Evolutionary conservation across 805 yeast genomes (phyloP).

Genomic region (Schizosaccharomyces cryophilus): DNA sequence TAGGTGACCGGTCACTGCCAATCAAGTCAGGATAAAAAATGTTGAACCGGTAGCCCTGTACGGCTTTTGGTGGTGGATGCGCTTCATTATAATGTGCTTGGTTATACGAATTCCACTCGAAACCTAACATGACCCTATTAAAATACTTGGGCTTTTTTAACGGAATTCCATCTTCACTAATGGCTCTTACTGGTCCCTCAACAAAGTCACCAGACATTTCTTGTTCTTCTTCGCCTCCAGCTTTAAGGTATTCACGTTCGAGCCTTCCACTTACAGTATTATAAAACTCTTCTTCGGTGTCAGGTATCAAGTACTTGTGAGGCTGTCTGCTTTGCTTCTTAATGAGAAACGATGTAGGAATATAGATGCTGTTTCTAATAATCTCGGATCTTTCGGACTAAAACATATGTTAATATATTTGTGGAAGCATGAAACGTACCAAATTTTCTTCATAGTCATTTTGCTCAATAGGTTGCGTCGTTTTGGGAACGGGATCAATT

Average conservation of each 20-base stretch:
- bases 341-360: neutral
- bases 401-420: neutral
- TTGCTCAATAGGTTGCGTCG: neutral
- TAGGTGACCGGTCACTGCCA: conserved; percentile 11
- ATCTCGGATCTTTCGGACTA: neutral
- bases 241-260: neutral
- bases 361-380: neutral
- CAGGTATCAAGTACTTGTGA: neutral
- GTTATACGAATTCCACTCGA: conserved; percentile 17
- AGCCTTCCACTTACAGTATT: conserved; percentile 4
- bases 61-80: conserved; percentile 17
- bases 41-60: conserved; percentile 17
- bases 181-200: neutral
- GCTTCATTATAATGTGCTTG: conserved; percentile 14
- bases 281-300: conserved; percentile 8
- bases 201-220: neutral
- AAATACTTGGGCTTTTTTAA: conserved; percentile 12
- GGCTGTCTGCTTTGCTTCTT: neutral
- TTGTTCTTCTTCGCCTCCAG: neutral
- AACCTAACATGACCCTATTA: conserved; percentile 15
- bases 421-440: neutral
- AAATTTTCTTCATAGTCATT: neutral
- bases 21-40: conserved; percentile 15
- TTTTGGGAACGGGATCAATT: conserved; percentile 6
- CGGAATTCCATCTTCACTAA: neutral